Conservation (phyloP, 169 alveolate genomes). For the Eimeria necatrix region DNA sequence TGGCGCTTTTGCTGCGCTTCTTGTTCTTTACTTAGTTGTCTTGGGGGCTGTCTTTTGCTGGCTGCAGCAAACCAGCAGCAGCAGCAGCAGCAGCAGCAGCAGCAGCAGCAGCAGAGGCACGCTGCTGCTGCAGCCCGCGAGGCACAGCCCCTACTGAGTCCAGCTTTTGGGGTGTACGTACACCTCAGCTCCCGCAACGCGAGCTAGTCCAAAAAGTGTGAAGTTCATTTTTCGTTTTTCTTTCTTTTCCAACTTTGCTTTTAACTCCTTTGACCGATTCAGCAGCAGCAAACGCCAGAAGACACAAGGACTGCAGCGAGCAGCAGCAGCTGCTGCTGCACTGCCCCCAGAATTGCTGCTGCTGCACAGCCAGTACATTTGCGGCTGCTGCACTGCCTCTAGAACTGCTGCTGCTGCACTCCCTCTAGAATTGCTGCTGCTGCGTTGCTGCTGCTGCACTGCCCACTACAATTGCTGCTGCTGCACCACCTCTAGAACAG, state of each 20-base stretch:
- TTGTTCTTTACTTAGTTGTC: not conserved
- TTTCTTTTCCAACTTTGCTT: conserved; percentile 24
- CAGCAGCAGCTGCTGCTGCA: conserved; percentile 2
- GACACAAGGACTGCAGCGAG: no score
- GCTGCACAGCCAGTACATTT: not conserved
- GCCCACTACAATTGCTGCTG: no score
- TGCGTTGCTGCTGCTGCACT: conserved; percentile 29
- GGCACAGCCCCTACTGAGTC: conserved; percentile 47
- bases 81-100: not conserved
- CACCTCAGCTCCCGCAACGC: conserved; percentile 24
- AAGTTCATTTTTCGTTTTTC: conserved; percentile 37
- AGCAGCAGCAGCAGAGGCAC: conserved; percentile 14
- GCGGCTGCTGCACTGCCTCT: conserved; percentile 63
- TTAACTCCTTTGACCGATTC: no score
- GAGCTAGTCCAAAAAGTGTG: conserved; percentile 48
- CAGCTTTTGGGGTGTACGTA: not conserved
- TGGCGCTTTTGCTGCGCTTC: not conserved
- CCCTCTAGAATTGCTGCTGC: not conserved
- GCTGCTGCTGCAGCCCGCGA: conserved; percentile 6
- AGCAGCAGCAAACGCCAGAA: not conserved
- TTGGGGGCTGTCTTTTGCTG: not conserved
- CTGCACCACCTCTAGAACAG: not conserved
- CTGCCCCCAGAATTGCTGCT: not conserved
- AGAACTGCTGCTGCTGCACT: not conserved
- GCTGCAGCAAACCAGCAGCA: not conserved